phyloP scores from a whole-genome alignment of 2,329 filamentous ascomycete species.

The Pseudopithomyces chartarum region DNA sequence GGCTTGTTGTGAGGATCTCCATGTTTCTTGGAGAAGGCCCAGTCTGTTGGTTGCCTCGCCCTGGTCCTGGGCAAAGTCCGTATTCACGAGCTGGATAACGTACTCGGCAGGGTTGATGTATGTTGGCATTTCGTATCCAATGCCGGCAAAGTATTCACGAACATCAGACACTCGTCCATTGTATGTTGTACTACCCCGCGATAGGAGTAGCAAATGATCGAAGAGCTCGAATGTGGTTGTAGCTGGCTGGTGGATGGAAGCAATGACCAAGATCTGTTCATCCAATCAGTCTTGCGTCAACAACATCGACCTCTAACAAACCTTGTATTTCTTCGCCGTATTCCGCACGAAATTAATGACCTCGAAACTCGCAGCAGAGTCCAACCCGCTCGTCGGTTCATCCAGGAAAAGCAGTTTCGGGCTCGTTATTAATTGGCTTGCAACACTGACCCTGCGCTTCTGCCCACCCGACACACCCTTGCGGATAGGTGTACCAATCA shows the following conservation, averaged over 20 bases:
- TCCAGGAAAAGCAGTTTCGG: slow-evolving; percentile 83
- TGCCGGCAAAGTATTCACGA: slow-evolving; percentile 65
- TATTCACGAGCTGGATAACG: slow-evolving; percentile 77
- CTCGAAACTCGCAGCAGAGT: slow-evolving; percentile 76
- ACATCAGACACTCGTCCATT: slow-evolving; percentile 67
- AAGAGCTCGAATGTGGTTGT: slow-evolving; percentile 80
- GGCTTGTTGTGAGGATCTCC: slow-evolving; percentile 56
- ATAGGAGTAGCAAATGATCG: slow-evolving; percentile 77
- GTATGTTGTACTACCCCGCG: slow-evolving; percentile 72
- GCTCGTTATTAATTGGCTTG: slow-evolving; percentile 78
- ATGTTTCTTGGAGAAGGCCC: slow-evolving; percentile 59
- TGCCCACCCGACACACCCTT: slow-evolving; percentile 87
- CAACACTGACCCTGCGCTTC: slow-evolving; percentile 79
- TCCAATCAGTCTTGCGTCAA: slow-evolving; percentile 8
- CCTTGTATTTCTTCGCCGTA: slow-evolving; percentile 69
- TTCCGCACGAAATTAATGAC: slow-evolving; percentile 74
- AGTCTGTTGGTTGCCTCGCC: slow-evolving; percentile 56
- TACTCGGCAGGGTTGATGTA: slow-evolving; percentile 82
- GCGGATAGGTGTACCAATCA: slow-evolving; percentile 80
- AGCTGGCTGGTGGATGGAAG: slow-evolving; percentile 85
- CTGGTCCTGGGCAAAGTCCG: slow-evolving; percentile 68
- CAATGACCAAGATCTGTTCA: slow-evolving; percentile 72
- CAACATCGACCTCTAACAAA: slow-evolving; percentile 38
- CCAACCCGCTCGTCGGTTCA: slow-evolving; percentile 82
- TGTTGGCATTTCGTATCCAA: slow-evolving; percentile 67